Base-by-base conservation (phyloP, 495 filamentous ascomycete species). In the Beverwykella pulmonaria region DNA sequence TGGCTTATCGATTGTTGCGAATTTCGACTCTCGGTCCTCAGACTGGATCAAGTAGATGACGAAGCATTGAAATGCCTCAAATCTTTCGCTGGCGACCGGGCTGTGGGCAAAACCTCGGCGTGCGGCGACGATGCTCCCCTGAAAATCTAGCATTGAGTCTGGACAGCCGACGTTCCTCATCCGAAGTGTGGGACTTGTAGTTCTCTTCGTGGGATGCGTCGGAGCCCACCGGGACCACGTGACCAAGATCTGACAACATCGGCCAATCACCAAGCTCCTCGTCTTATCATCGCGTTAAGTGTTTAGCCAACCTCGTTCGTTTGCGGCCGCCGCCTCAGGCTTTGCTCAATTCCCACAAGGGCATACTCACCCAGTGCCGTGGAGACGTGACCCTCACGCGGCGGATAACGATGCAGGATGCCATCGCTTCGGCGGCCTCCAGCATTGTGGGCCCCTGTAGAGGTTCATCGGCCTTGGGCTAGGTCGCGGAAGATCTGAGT, bases 401-500 rank as follows among this genome's bases (percentile, higher is more conserved):
- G 65, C 59, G 65, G 52, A 44, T 61, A 63, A 68, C 65, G 66
- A 69, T 69, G 67, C 55, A 36, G 36, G 36, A 36, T 52, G 44
- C 46, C 29, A 25, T 34, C 12, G 25, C 49, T 19, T 70, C 62
- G 67, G 67, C 61, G 49, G 46, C 57, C 57, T 65, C 67, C 67
- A 70, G 30, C 52, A 54, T 3, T 17, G 53, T 23, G 46, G 46
- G 20, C 36, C 49, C 29, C 25, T 22, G 53, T 12, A 25, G n/a
- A 26, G 12, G 2, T 1, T 22, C 22, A n/a, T 46, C 10, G 50
- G 49, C 19, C 20, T 19, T 39, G 36, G 61, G 10, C 55, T 65
- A 64, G 54, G 47, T 63, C 39, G 46, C 32, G 14, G 30, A 29
- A 25, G 30, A 32, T 53, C 47, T 54, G 32, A 64, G 50, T 64